Evolutionary conservation across 78 protist genomes (phyloP), one percentile per base, ranked within the genome.

Genomic region (Neovahlkampfia damariscottae): DNA sequence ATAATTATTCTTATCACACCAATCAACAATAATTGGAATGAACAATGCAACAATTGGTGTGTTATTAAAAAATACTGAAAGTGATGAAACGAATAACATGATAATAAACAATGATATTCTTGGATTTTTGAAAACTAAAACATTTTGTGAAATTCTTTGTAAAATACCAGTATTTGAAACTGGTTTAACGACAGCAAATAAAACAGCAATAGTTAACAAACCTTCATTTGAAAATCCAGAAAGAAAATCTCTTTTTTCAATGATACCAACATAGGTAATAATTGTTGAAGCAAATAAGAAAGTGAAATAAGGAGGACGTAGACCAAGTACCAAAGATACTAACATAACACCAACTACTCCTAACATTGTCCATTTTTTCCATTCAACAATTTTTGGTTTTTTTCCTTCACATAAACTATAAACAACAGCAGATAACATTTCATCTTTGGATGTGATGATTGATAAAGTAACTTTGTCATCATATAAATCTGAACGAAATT

Each of bases 31-130:
- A 2, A 76, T 34, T 9, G 86, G 86, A 7, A 77, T 76, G 8
- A 71, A 6, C 34, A 82, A 38, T 34, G 73, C 76, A 6, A 76
- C 80, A 10, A 75, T n/a, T 8, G 86, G 86, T 28, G 86, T 82
- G 81, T 82, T 82, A 78, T 82, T 82, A 59, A 82, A 31, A 41
- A 82, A 71, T 38, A 81, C 77, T 9, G 78, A 68, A 34, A 77
- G 32, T 10, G 40, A 10, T 3, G 67, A 41, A 27, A 79, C 5
- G 39, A 37, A 10, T 8, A 72, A 19, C 38, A 41, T n/a, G 70
- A 79, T 41, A n/a, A 40, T 8, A n/a, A 2, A 27, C 30, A 36
- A 38, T n/a, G 62, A 35, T 31, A 1, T 41, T 35, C 8, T 4
- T 29, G 35, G 36, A n/a, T 0, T 69, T 10, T n/a, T 9, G n/a